A percentile compares a stretch with the other conserved stretches of the same genome.
Evolutionary conservation across 2,329 filamentous ascomycete species (phyloP).

Genomic region (Cercospora janseana): DNA sequence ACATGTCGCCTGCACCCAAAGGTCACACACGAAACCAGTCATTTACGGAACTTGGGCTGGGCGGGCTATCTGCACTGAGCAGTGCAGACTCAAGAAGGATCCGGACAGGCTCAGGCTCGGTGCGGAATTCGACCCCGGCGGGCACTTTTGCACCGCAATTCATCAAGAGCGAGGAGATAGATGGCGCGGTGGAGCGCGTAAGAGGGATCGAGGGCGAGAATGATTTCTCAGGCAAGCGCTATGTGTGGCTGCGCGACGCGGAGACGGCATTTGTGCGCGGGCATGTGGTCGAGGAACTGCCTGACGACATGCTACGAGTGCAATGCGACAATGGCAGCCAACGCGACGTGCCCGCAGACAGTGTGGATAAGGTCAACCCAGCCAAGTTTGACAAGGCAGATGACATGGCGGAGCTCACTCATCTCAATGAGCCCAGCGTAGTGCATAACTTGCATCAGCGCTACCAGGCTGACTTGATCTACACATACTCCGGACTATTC

Average conservation of each 20-base stretch:
- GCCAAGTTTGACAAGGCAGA: slow-evolving; percentile 99
- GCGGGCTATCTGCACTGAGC: slow-evolving; percentile 25
- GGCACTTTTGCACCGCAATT: slow-evolving; percentile 94
- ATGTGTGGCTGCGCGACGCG: slow-evolving; percentile 92
- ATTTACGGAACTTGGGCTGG: slow-evolving; percentile 48
- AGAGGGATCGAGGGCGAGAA: slow-evolving; percentile 91
- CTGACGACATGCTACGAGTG: slow-evolving; percentile 68
- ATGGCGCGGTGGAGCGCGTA: slow-evolving; percentile 55
- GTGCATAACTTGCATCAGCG: slow-evolving; percentile 94
- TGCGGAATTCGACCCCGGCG: slow-evolving; percentile 62
- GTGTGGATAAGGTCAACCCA: slow-evolving; percentile 97
- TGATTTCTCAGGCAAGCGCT: slow-evolving; percentile 97
- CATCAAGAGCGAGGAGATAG: slow-evolving; percentile 81
- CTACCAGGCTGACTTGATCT: slow-evolving; percentile 95
- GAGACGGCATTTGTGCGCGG: slow-evolving; percentile 87
- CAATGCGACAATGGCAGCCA: slow-evolving; percentile 93
- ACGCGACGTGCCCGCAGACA: slow-evolving; percentile 80
- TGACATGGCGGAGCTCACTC: slow-evolving; percentile 98
- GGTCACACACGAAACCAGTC: slow-evolving; percentile 70
- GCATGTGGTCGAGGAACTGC: slow-evolving; percentile 81
- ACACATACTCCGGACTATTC: slow-evolving; percentile 95
- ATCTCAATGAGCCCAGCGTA: slow-evolving; percentile 95
- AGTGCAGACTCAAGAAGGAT: slow-evolving; percentile 38
- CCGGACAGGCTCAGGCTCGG: slow-evolving; percentile 62
- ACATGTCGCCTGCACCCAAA: slow-evolving; percentile 42